Evolutionary conservation across 2,329 filamentous ascomycete species (phyloP), one percentile per base, ranked within the genome.

Genomic region (Elsinoe ampelina): DNA sequence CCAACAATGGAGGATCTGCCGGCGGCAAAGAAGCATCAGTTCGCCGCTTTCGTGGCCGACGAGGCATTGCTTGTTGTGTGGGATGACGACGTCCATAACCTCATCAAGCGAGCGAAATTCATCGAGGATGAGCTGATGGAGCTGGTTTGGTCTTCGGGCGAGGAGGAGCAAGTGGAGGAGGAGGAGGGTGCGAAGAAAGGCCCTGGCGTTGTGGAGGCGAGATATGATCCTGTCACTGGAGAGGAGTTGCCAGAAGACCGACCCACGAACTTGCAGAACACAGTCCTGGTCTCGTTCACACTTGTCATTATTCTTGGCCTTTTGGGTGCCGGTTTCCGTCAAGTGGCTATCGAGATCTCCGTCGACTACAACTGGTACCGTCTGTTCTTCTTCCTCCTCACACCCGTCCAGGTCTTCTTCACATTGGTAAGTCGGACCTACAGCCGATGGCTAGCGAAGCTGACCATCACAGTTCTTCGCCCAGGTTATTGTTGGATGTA

Each of bases 81-180:
- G 88, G 87, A 92, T 62, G 87, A 92, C 62, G 86, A 91, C 57
- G 81, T 87, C 0, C 75, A 85, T 57, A 82, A 89, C 64, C 73
- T 92, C 7, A 76, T 90, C 4, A 73, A 80, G 57, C 77, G 87
- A 57, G 87, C 86, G 43, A 83, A 84, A 65, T 77, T 78, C 34
- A 89, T 92, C 59, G 86, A 92, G 69, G 80, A 80, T 2, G 85
- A 89, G 67, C 75, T 92, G 42, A 88, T 90, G 83, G 81, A 87
- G 63, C 75, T 90, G 1, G 84, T 90, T 1, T 89, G 86, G 86
- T 81, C 82, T 67, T 75, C 77, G 2, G 78, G 77, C 2, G 77
- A 77, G 35, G 65, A 68, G 1, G 74, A 75, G 1, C 75, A 77
- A 0, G 78, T 80, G 1, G 82, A 81, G 2, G 77, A 79, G 39